Conservation (phyloP, 306 rosid species). For the Glycine soja region DNA sequence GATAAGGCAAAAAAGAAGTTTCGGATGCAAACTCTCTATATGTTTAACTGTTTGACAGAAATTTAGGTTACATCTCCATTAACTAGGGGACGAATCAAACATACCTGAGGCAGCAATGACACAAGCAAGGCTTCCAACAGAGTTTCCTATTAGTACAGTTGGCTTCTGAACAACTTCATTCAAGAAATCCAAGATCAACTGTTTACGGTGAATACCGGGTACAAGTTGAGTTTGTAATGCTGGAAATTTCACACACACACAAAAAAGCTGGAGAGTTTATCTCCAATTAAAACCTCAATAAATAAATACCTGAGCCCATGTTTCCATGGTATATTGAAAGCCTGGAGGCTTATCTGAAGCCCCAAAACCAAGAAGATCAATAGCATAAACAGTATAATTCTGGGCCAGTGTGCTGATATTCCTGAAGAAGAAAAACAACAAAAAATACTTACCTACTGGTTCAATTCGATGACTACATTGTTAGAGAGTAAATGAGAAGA, state of each 20-base stretch:
- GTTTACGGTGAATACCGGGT: slow-evolving; percentile 37
- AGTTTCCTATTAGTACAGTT: slow-evolving; percentile 87
- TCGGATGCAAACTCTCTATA: slow-evolving; percentile 18
- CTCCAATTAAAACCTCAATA: slow-evolving; percentile 28
- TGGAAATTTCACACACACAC: background rate
- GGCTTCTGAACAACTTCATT: slow-evolving; percentile 76
- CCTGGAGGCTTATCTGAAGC: slow-evolving; percentile 87
- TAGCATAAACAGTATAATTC: slow-evolving; percentile 77
- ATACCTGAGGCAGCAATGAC: slow-evolving; percentile 90
- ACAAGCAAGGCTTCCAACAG: slow-evolving; percentile 97
- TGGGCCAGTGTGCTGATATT: slow-evolving; percentile 70
- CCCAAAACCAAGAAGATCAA: slow-evolving; percentile 97
- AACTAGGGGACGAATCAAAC: slow-evolving; percentile 37
- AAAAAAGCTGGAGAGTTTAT: background rate
- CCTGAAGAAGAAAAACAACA: slow-evolving; percentile 51
- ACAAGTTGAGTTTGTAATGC: slow-evolving; percentile 25
- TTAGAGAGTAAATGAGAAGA: background rate
- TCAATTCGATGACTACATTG: slow-evolving; percentile 19
- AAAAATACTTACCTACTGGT: background rate
- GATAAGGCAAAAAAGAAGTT: slow-evolving; percentile 39
- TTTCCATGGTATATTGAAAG: slow-evolving; percentile 88
- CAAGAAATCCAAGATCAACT: slow-evolving; percentile 91
- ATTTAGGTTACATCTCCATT: slow-evolving; percentile 1
- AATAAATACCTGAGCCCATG: slow-evolving; percentile 78
- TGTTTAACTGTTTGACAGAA: background rate